Percentiles rank a stretch among this genome's conserved stretches.
Conservation (phyloP, 495 filamentous ascomycete genomes). For the Penicillium egyptiacum region DNA sequence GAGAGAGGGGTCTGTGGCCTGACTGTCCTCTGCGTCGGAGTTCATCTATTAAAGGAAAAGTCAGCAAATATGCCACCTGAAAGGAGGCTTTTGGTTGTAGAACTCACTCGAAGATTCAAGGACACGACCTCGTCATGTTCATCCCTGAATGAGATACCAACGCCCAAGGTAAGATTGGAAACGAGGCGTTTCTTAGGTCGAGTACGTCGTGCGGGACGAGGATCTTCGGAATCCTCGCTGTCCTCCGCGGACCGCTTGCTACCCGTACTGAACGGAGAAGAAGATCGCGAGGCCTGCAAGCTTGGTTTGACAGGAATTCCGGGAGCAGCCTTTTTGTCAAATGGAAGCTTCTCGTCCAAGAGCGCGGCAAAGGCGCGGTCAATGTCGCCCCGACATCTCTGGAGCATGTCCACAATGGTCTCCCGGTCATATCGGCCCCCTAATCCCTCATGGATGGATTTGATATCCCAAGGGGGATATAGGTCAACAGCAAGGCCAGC, state of each 20-base stretch:
- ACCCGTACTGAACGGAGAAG: conserved; percentile 47
- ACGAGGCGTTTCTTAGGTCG: conserved; percentile 41
- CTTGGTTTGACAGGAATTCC: conserved; percentile 38
- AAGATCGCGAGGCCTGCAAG: conserved; percentile 43
- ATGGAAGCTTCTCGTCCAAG: conserved; percentile 46
- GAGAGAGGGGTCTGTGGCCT: conserved; percentile 4
- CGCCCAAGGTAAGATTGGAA: conserved; percentile 44
- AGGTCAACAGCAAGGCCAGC: conserved; percentile 39
- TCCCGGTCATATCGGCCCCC: conserved; percentile 55
- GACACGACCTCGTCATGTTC: conserved; percentile 49
- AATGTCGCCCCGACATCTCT: conserved; percentile 61
- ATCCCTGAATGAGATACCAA: conserved; percentile 48
- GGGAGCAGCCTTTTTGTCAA: conserved; percentile 26
- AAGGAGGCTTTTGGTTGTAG: too few species aligned
- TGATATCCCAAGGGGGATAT: conserved; percentile 60
- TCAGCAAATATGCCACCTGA: not conserved
- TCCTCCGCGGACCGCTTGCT: conserved; percentile 53
- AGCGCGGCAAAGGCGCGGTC: conserved; percentile 59
- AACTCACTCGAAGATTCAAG: conserved; percentile 41
- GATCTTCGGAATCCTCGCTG: conserved; percentile 42
- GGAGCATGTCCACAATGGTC: conserved; percentile 57
- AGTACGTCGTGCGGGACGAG: conserved; percentile 33
- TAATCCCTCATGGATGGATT: conserved; percentile 56
- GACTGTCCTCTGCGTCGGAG: conserved; percentile 14
- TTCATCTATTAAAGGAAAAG: conserved; percentile 16